Percentiles rank a stretch among this genome's conserved stretches.
Evolutionary conservation across 345 rosid genomes (phyloP).

Genomic region (Excoecaria cochinchinensis): DNA sequence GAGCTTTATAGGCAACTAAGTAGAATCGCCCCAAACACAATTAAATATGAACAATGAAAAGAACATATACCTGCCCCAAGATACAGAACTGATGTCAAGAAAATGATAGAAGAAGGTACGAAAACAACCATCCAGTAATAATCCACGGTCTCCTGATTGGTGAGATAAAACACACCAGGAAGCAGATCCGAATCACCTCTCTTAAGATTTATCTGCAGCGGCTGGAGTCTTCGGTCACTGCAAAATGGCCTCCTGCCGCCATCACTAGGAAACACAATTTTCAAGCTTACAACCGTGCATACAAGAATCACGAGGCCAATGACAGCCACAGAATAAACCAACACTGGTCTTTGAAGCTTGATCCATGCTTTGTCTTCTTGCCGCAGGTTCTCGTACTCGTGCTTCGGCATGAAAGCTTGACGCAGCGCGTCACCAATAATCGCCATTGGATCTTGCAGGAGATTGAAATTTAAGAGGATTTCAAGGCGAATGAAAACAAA

Average conservation of each 20-base stretch:
- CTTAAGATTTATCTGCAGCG: constrained; percentile 47
- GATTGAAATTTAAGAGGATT: background rate
- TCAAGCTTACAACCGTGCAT: constrained; percentile 69
- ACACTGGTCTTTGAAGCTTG: constrained; percentile 61
- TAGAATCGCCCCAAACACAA: background rate
- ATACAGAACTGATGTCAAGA: constrained; percentile 61
- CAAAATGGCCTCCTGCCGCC: constrained; percentile 69
- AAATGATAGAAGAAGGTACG: constrained; percentile 57
- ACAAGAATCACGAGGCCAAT: constrained; percentile 45
- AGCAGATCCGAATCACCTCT: constrained; percentile 61
- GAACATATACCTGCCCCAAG: constrained; percentile 64
- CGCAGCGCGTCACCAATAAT: constrained; percentile 78
- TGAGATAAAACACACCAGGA: constrained; percentile 73
- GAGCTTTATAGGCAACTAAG: background rate
- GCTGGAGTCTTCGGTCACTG: constrained; percentile 51
- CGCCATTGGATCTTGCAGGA: constrained; percentile 46
- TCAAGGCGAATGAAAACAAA: constrained; percentile 11
- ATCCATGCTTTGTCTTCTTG: constrained; percentile 80
- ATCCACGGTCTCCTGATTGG: constrained; percentile 86
- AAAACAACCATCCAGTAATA: constrained; percentile 90
- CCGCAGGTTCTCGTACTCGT: constrained; percentile 74
- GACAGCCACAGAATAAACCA: constrained; percentile 28
- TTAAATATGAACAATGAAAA: constrained; percentile 2
- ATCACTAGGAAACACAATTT: constrained; percentile 67
- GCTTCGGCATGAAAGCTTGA: constrained; percentile 90